phyloP scores from a whole-genome alignment of 169 alveolate species.

The Neospora caninum region DNA sequence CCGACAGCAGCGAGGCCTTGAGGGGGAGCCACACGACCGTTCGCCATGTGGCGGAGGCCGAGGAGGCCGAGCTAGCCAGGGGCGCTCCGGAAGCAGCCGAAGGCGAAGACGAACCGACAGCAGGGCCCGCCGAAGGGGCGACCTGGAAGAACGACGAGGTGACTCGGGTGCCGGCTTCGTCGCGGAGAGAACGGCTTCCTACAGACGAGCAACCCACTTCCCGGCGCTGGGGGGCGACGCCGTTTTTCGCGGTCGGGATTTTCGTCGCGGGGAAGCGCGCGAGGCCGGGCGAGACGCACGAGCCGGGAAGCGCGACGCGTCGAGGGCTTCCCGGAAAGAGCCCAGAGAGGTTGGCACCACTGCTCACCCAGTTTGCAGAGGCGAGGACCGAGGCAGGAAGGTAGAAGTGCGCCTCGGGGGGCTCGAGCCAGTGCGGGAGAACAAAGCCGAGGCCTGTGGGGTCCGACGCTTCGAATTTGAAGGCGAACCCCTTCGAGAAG shows the following conservation, averaged over 20 bases:
- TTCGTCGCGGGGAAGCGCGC: background rate
- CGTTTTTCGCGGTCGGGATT: too few species aligned
- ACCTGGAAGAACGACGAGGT: too few species aligned
- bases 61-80: background rate
- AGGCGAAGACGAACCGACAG: too few species aligned
- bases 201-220: too few species aligned
- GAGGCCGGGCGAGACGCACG: background rate
- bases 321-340: constrained; percentile 19
- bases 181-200: too few species aligned
- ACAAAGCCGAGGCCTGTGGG: constrained; percentile 67
- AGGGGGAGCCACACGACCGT: constrained; percentile 65
- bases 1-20: constrained; percentile 23
- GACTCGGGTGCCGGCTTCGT: too few species aligned
- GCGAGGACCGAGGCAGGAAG: constrained; percentile 40
- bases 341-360: background rate
- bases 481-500: constrained; percentile 67
- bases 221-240: too few species aligned
- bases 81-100: too few species aligned
- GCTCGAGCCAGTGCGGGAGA: constrained; percentile 61
- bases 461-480: constrained; percentile 61
- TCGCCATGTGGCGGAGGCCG: constrained; percentile 40
- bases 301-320: background rate
- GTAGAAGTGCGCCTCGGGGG: background rate
- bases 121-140: too few species aligned
- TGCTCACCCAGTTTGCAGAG: constrained; percentile 13